Conservation (phyloP, 768 basidiomycete genomes). For the Agaricus sinodeliciosus region DNA sequence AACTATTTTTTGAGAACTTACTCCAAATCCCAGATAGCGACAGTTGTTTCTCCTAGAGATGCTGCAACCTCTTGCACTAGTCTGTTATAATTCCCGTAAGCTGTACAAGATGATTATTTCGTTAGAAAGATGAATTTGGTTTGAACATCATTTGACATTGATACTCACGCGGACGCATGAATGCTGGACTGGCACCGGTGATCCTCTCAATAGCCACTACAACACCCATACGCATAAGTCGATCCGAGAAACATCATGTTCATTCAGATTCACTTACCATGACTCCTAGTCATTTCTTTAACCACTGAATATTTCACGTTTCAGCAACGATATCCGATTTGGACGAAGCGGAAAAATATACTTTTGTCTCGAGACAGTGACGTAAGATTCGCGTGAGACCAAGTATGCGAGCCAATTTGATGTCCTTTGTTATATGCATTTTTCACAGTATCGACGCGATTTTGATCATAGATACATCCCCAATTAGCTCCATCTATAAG, state of each 20-base stretch:
- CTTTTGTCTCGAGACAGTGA: conserved; percentile 25
- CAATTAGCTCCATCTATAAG: conserved; percentile 29
- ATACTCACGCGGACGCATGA: conserved; percentile 33
- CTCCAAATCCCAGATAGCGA: conserved; percentile 14
- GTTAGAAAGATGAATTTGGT: background rate
- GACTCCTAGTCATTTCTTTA: conserved; percentile 24
- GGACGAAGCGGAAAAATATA: conserved; percentile 9
- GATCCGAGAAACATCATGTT: background rate
- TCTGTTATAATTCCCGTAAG: conserved; percentile 12
- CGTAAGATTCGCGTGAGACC: conserved; percentile 34
- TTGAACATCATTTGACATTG: conserved; percentile 3
- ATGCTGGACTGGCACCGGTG: conserved; percentile 28
- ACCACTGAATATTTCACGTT: conserved; percentile 18
- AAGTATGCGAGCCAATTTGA: conserved; percentile 43
- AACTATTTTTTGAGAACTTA: background rate
- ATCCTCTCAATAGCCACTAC: conserved; percentile 32
- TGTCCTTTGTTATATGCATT: conserved; percentile 35
- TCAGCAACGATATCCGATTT: background rate
- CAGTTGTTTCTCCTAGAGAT: background rate
- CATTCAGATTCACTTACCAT: conserved; percentile 19
- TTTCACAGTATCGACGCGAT: conserved; percentile 20
- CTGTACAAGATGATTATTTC: background rate
- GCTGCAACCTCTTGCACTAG: conserved; percentile 11
- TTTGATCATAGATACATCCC: conserved; percentile 31
- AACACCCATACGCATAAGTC: background rate